A percentile compares a stretch with the other conserved stretches of the same genome.
Conservation (phyloP, 768 basidiomycete genomes). For the Sarcodon aspratus region DNA sequence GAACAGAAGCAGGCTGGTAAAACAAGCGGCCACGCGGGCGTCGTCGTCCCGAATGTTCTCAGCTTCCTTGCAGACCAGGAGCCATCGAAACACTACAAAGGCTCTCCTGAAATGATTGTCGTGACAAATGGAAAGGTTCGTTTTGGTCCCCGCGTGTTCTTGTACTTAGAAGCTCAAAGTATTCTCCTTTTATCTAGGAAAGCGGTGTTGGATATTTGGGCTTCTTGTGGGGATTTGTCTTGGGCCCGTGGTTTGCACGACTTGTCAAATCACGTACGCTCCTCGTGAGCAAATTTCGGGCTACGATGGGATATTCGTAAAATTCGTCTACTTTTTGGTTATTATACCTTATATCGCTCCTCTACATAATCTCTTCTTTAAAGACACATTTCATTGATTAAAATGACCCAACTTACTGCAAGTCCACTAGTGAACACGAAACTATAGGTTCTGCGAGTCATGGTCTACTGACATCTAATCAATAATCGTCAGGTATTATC, state of each 20-base stretch:
- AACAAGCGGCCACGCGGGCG: slow-evolving; percentile 24
- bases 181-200: slow-evolving; percentile 5
- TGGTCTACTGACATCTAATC: too few species aligned
- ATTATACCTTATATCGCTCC: too few species aligned
- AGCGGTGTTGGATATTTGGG: slow-evolving; percentile 16
- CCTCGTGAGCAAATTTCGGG: not conserved
- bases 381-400: too few species aligned
- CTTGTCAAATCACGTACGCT: slow-evolving; percentile 9
- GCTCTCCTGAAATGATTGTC: slow-evolving; percentile 37
- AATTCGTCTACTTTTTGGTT: too few species aligned
- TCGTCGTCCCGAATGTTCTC: slow-evolving; percentile 40
- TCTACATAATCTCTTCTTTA: too few species aligned
- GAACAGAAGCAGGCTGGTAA: slow-evolving; percentile 56
- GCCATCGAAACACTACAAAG: slow-evolving; percentile 31
- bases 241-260: slow-evolving; percentile 16
- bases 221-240: slow-evolving; percentile 17
- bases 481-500: too few species aligned
- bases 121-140: slow-evolving; percentile 42
- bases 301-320: too few species aligned
- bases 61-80: slow-evolving; percentile 26
- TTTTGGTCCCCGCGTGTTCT: not conserved
- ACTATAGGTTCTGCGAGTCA: too few species aligned
- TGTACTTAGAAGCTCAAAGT: not conserved
- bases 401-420: too few species aligned
- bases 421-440: too few species aligned